phyloP scores from a whole-genome alignment of 805 yeast genomes.

The Wickerhamiella brachini region DNA sequence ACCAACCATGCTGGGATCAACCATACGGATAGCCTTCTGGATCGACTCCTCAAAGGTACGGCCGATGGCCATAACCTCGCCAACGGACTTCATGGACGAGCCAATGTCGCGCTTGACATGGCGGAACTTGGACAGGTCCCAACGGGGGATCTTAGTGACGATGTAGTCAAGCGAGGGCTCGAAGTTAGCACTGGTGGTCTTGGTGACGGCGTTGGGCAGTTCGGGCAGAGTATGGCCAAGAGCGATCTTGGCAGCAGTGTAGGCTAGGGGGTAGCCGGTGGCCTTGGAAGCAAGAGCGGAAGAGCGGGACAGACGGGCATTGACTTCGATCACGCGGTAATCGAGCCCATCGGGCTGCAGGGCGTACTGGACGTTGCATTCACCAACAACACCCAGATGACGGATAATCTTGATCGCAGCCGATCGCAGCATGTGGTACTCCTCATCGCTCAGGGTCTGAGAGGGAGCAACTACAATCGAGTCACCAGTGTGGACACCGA shows the following conservation, averaged over 20 bases:
- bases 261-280: slow-evolving; percentile 96
- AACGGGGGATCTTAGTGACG: slow-evolving; percentile 94
- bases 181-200: slow-evolving; percentile 89
- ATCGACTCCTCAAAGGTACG: slow-evolving; percentile 94
- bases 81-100: slow-evolving; percentile 95
- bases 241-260: slow-evolving; percentile 96
- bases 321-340: slow-evolving; percentile 92
- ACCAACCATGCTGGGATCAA: slow-evolving; percentile 89
- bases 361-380: slow-evolving; percentile 96
- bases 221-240: slow-evolving; percentile 90
- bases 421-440: slow-evolving; percentile 92
- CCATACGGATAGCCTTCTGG: slow-evolving; percentile 87
- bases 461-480: slow-evolving; percentile 98
- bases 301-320: slow-evolving; percentile 92
- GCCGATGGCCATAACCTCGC: slow-evolving; percentile 99
- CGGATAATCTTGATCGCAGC: slow-evolving; percentile 96
- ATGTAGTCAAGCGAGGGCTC: slow-evolving; percentile 95
- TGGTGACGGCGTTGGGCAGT: slow-evolving; percentile 90
- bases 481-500: slow-evolving; percentile 98
- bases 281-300: slow-evolving; percentile 98
- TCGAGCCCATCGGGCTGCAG: slow-evolving; percentile 92
- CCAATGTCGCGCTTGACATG: slow-evolving; percentile 90
- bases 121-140: slow-evolving; percentile 94
- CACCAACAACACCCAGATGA: slow-evolving; percentile 97
- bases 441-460: slow-evolving; percentile 92